Base-by-base conservation (phyloP, 108 stramenopile genomes). In the Bacterosira constricta region DNA sequence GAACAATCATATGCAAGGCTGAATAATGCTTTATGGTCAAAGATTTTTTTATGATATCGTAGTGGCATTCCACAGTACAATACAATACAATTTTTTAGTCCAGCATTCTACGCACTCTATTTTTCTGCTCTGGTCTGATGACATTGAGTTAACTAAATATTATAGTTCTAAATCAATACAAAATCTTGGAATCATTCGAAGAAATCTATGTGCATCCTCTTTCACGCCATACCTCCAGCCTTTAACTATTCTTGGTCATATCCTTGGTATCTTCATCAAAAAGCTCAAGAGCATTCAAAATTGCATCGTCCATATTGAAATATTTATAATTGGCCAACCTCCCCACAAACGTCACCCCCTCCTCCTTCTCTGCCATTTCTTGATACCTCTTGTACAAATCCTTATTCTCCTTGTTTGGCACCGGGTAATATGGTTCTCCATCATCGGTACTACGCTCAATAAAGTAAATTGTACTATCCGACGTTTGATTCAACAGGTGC, bases 301-400 rank as follows among this genome's bases (percentile, higher is more conserved):
- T 92, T 10, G 89, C 87, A 61, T 90, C 72, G 61, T 94, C 93
- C 93, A 94, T 94, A 72, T 94, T 94, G 66, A 94, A 94, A 76
- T 94, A 94, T 62, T 92, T 94, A 69, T 94, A 94, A 80, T 87
- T 90, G 12, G 93, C 93, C 49, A 94, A 77, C 21, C 93, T 69
- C 41, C 93, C 93, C 35, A 92, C 93, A 76, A 94, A 94, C n/a
- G 71, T 73, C 25, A 94, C 90, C 23, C 84, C 82, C 30, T 69
- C 35, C 57, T 85, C 85, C 47, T 88, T 79, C 45, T 60, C 63
- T 35, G 90, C 87, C 81, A 94, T 82, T 21, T 56, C 75, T 41
- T 89, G 84, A 73, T 94, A 94, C 54, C 77, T 75, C 34, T 67
- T 67, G 57, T 82, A 92, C 56, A 91, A 65, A 17, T 79, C 77